Evolutionary conservation across 1,284 basidiomycete genomes (phyloP).

Genomic region (Chalciporus piperatoides): DNA sequence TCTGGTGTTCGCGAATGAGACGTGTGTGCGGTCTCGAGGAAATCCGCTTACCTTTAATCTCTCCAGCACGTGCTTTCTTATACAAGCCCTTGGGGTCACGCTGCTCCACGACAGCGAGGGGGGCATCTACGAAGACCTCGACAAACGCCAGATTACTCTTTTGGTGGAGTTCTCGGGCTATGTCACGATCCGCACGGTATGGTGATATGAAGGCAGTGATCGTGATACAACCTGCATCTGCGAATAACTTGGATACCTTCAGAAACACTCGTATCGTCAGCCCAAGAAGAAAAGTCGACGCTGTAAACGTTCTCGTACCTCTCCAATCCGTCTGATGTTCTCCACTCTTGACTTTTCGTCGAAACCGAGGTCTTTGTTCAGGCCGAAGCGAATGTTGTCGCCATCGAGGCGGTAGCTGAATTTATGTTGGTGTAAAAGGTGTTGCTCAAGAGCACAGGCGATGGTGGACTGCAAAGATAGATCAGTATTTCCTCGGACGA

Average conservation of each 20-base stretch:
- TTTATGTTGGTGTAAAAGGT: conserved; percentile 83
- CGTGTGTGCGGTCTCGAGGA: neutral
- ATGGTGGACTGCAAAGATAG: conserved; percentile 77
- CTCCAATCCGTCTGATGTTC: conserved; percentile 97
- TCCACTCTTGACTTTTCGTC: conserved; percentile 93
- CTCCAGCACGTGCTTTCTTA: conserved; percentile 93
- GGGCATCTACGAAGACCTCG: conserved; percentile 95
- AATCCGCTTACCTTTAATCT: conserved; percentile 79
- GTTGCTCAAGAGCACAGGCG: conserved; percentile 95
- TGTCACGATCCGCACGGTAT: conserved; percentile 83
- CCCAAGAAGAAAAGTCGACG: conserved; percentile 8
- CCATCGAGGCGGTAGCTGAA: conserved; percentile 94
- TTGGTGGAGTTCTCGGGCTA: conserved; percentile 83
- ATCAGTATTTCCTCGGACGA: neutral
- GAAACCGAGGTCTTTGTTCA: conserved; percentile 98
- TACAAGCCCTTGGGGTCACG: conserved; percentile 98
- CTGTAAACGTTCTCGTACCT: conserved; percentile 49
- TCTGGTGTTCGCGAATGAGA: conserved; percentile 49
- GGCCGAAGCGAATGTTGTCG: conserved; percentile 94
- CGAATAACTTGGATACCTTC: conserved; percentile 92
- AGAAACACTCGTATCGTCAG: conserved; percentile 7
- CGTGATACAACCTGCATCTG: conserved; percentile 81
- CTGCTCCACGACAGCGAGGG: conserved; percentile 82
- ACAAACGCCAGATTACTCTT: conserved; percentile 77
- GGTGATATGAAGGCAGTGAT: conserved; percentile 99